A percentile compares a stretch with the other conserved stretches of the same genome.
These are phyloP conservation scores for Gnomoniopsis sp. DNA, from an alignment of 2,329 filamentous ascomycete genomes.

Conservation along the genomic window DNA sequence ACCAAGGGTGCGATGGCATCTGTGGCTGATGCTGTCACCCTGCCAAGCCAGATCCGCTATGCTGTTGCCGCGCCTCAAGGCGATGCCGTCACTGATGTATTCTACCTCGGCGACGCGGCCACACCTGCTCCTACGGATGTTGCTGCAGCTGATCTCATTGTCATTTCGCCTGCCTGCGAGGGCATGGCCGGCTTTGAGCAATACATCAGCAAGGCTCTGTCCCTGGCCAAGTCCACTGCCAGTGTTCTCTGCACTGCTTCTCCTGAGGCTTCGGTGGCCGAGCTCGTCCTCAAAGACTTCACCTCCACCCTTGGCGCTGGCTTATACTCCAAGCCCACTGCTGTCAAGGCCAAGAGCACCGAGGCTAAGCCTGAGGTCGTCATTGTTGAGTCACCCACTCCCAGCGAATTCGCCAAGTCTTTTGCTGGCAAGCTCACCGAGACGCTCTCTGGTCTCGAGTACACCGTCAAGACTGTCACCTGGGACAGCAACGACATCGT, in stretches of 20 bases:
- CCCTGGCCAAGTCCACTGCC: constrained; percentile 5
- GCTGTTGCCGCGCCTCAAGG: constrained; percentile 6
- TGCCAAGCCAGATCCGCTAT: constrained; percentile 11
- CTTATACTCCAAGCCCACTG: constrained; percentile 6
- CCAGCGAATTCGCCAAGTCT: not conserved
- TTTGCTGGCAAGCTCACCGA: constrained; percentile 11
- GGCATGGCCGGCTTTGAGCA: not conserved
- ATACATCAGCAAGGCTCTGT: constrained; percentile 1
- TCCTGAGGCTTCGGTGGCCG: not conserved
- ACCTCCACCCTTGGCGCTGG: constrained; percentile 3
- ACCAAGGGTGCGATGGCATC: constrained; percentile 3
- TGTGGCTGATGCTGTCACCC: constrained; percentile 1
- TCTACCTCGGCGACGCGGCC: constrained; percentile 4
- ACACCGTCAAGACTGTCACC: constrained; percentile 6
- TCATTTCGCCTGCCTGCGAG: constrained; percentile 5
- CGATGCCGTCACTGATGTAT: constrained; percentile 6
- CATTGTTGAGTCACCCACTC: constrained; percentile 7
- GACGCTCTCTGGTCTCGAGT: constrained; percentile 7
- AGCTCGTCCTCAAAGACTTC: constrained; percentile 9
- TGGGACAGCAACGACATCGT: constrained; percentile 8
- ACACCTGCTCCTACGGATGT: constrained; percentile 6
- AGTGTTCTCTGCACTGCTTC: not conserved
- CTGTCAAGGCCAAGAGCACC: constrained; percentile 5
- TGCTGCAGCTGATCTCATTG: constrained; percentile 4
- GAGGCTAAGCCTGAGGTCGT: constrained; percentile 9